These are phyloP conservation scores for Talaromyces sp. DNA, from an alignment of 2,329 filamentous ascomycete species.

Conservation along the genomic window DNA sequence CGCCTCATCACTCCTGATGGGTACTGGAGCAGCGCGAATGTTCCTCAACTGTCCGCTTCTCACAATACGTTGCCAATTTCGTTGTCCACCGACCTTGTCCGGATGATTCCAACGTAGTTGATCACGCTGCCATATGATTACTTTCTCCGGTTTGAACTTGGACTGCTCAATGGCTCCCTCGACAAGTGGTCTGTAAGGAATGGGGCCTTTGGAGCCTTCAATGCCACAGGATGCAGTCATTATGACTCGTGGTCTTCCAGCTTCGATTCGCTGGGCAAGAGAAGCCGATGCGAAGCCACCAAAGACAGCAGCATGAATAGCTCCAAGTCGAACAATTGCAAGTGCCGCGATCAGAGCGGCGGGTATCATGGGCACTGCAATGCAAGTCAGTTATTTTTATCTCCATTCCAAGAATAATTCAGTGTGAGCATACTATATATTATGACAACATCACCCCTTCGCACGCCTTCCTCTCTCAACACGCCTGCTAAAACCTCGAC, in stretches of 20 bases:
- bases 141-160: slow-evolving; percentile 64
- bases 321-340: slow-evolving; percentile 73
- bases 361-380: slow-evolving; percentile 89
- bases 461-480: slow-evolving; percentile 73
- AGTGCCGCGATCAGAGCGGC: slow-evolving; percentile 81
- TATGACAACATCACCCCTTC: slow-evolving; percentile 78
- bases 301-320: slow-evolving; percentile 87
- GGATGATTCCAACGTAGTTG: slow-evolving; percentile 68
- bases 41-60: slow-evolving; percentile 64
- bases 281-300: slow-evolving; percentile 80
- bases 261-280: slow-evolving; percentile 82
- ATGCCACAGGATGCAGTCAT: slow-evolving; percentile 91
- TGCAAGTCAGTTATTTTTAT: neutral
- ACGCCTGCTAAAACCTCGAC: slow-evolving; percentile 79
- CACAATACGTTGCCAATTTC: slow-evolving; percentile 73
- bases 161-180: slow-evolving; percentile 65
- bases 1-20: slow-evolving; percentile 69
- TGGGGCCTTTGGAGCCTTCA: slow-evolving; percentile 74
- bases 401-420: neutral
- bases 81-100: slow-evolving; percentile 61
- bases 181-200: slow-evolving; percentile 72
- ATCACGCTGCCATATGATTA: slow-evolving; percentile 79
- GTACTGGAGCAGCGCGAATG: slow-evolving; percentile 66
- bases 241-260: slow-evolving; percentile 67
- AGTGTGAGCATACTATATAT: slow-evolving; percentile 66